Percentiles rank a stretch among this genome's conserved stretches.
These are phyloP conservation scores for Fusarium nygamai DNA, from an alignment of 2,329 filamentous ascomycete genomes.

Conservation along the genomic window DNA sequence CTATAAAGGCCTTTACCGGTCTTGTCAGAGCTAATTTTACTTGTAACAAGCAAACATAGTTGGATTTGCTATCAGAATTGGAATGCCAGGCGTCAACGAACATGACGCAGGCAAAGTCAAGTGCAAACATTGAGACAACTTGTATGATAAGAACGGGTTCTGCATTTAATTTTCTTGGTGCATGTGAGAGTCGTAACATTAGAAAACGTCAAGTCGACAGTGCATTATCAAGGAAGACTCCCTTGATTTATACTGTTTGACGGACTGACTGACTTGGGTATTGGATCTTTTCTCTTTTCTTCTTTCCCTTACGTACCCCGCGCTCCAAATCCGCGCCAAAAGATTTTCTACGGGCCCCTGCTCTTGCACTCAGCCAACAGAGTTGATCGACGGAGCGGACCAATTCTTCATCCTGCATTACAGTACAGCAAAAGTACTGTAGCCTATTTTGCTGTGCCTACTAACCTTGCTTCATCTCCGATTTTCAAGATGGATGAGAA, in stretches of 20 bases:
- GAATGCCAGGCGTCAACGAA: constrained; percentile 26
- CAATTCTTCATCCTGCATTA: constrained; percentile 45
- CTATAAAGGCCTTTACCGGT: too few relatives aligned
- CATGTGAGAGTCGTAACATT: neutral
- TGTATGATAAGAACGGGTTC: neutral
- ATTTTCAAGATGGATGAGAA: constrained; percentile 40
- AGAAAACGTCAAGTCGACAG: neutral
- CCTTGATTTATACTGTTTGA: neutral
- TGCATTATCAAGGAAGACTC: neutral
- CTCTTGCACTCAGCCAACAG: constrained; percentile 20
- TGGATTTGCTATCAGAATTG: neutral
- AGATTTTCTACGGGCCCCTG: constrained; percentile 39
- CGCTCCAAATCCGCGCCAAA: constrained; percentile 38
- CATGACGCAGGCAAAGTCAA: constrained; percentile 33
- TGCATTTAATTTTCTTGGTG: neutral
- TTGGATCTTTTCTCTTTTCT: neutral
- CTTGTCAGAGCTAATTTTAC: neutral
- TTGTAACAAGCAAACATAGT: neutral
- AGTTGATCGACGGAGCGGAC: constrained; percentile 33
- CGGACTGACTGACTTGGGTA: neutral
- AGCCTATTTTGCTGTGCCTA: constrained; percentile 11
- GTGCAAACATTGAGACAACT: neutral
- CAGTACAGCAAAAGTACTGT: constrained; percentile 13
- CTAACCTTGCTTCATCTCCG: neutral
- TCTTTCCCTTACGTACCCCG: constrained; percentile 29